Evolutionary conservation across 352 stramenopile species (phyloP).

Genomic region (Blastocystis sp.): DNA sequence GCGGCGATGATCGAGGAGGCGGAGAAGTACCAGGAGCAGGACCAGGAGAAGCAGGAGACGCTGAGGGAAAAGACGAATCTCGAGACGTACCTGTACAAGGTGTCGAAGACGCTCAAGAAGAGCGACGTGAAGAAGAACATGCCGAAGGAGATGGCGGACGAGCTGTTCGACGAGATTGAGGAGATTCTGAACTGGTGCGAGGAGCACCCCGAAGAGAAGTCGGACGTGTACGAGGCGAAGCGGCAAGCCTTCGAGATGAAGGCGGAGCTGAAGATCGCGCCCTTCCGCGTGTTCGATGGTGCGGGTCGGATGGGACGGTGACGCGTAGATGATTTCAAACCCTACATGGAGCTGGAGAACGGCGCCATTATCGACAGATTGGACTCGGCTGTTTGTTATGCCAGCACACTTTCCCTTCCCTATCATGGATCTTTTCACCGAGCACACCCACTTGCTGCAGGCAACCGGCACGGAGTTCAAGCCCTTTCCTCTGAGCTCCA

Average conservation of each 20-base stretch:
- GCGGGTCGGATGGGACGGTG: not conserved
- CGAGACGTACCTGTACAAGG: conserved; percentile 66
- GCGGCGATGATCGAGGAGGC: conserved; percentile 84
- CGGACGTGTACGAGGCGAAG: conserved; percentile 54
- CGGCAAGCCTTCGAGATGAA: conserved; percentile 53
- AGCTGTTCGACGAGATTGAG: conserved; percentile 34
- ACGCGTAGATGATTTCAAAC: conserved; percentile 56
- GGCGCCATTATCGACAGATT: conserved; percentile 50
- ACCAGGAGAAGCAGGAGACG: conserved; percentile 71
- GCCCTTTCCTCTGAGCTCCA: not conserved
- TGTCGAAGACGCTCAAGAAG: conserved; percentile 59
- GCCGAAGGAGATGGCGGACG: conserved; percentile 54
- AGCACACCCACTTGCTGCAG: conserved; percentile 17
- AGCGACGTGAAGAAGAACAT: conserved; percentile 61
- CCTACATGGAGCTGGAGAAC: conserved; percentile 62
- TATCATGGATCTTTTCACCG: not conserved
- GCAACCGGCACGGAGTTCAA: conserved; percentile 6
- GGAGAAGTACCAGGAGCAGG: conserved; percentile 79
- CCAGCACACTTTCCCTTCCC: not conserved
- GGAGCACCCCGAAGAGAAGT: conserved; percentile 36
- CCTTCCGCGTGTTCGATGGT: conserved; percentile 64
- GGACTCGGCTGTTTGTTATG: conserved; percentile 58
- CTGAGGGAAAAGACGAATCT: conserved; percentile 29
- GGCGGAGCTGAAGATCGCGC: conserved; percentile 60
- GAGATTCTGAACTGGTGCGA: conserved; percentile 62